phyloP scores from a whole-genome alignment of 345 rosid genomes.

The Hypericum perforatum region DNA sequence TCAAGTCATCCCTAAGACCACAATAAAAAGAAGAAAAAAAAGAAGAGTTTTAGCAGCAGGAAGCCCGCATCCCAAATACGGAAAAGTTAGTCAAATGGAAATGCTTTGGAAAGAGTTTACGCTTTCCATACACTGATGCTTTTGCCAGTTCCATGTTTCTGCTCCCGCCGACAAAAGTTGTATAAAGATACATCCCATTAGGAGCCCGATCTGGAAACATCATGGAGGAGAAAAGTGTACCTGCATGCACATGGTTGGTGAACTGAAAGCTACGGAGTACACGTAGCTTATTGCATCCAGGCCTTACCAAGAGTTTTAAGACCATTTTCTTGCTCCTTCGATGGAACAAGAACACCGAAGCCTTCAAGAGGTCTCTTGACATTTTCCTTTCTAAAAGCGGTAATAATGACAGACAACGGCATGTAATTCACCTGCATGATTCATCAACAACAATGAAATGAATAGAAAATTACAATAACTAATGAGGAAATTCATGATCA shows the following conservation, averaged over 20 bases:
- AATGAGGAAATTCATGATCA: not conserved
- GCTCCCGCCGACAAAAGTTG: constrained; percentile 91
- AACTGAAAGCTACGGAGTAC: not conserved
- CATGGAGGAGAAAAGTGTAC: constrained; percentile 88
- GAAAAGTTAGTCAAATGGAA: not conserved
- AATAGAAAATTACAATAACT: constrained; percentile 7
- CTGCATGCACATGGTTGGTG: constrained; percentile 23
- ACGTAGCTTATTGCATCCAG: not conserved
- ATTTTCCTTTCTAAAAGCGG: constrained; percentile 74
- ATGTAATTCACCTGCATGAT: constrained; percentile 50
- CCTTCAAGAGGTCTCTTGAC: constrained; percentile 88
- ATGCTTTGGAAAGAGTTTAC: not conserved
- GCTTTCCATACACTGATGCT: constrained; percentile 54
- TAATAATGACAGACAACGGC: constrained; percentile 79
- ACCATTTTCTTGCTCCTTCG: constrained; percentile 77
- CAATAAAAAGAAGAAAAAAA: not conserved
- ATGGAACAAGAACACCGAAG: constrained; percentile 89
- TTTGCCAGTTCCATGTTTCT: constrained; percentile 80
- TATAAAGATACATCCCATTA: constrained; percentile 55
- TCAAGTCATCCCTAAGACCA: constrained; percentile 53
- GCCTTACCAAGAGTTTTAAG: constrained; percentile 72
- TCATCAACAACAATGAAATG: not conserved
- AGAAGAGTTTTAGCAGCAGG: constrained; percentile 1
- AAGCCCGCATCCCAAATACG: not conserved
- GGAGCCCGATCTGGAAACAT: constrained; percentile 97